phyloP scores from a whole-genome alignment of 2,329 filamentous ascomycete species.

The Alternaria panax region DNA sequence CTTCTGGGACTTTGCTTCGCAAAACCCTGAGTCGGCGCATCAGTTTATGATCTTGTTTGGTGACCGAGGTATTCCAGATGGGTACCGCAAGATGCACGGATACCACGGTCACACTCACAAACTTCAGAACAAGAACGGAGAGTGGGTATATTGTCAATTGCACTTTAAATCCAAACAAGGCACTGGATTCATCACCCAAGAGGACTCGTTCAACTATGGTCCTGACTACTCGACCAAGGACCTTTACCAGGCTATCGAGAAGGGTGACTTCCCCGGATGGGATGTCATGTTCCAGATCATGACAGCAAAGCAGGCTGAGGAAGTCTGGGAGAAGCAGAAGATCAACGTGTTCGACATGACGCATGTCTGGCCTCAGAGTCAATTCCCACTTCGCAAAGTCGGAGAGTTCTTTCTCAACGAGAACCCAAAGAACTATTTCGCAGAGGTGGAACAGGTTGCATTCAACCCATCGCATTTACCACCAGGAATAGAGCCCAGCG shows the following conservation, averaged over 20 bases:
- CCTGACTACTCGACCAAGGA: conserved; percentile 63
- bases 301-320: conserved; percentile 61
- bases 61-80: conserved; percentile 63
- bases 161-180: conserved; percentile 63
- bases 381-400: conserved; percentile 62
- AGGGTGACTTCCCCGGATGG: conserved; percentile 62
- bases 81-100: conserved; percentile 64
- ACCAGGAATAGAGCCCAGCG: conserved; percentile 72
- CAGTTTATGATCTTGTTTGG: conserved; percentile 64
- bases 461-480: conserved; percentile 73
- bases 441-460: conserved; percentile 73
- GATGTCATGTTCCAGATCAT: conserved; percentile 61
- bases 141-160: conserved; percentile 62
- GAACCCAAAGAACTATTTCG: conserved; percentile 67
- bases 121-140: conserved; percentile 61
- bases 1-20: conserved; percentile 70
- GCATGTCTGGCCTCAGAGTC: conserved; percentile 62
- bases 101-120: conserved; percentile 62
- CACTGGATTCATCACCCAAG: conserved; percentile 60
- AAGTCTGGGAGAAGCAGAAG: conserved; percentile 60
- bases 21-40: conserved; percentile 63
- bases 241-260: conserved; percentile 60
- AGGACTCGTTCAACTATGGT: conserved; percentile 59
- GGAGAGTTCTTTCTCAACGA: conserved; percentile 62
- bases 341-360: conserved; percentile 65